Evolutionary conservation across 2,329 filamentous ascomycete species (phyloP).

Genomic region (Blastomyces percursus): DNA sequence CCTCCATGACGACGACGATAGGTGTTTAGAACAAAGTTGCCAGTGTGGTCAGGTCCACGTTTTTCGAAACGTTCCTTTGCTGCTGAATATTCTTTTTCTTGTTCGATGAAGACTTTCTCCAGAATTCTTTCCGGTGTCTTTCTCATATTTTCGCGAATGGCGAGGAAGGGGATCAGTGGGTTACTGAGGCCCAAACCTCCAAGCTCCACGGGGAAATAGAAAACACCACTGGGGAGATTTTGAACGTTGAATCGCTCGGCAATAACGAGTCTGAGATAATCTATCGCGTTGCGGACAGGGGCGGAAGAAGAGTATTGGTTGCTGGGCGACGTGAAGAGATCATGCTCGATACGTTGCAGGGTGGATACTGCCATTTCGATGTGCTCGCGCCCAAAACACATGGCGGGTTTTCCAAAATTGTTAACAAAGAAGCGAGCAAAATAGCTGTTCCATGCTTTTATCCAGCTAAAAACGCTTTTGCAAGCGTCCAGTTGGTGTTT

Average conservation of each 20-base stretch:
- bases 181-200: slow-evolving; percentile 43
- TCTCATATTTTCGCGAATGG: slow-evolving; percentile 37
- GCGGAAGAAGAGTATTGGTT: slow-evolving; percentile 6
- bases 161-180: slow-evolving; percentile 39
- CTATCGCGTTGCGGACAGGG: slow-evolving; percentile 38
- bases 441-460: slow-evolving; percentile 52
- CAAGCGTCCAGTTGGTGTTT: slow-evolving; percentile 46
- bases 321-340: slow-evolving; percentile 35
- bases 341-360: slow-evolving; percentile 42
- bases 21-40: slow-evolving; percentile 1
- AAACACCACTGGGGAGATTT: slow-evolving; percentile 41
- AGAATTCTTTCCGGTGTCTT: slow-evolving; percentile 26
- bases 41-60: slow-evolving; percentile 14
- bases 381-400: slow-evolving; percentile 45
- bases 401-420: slow-evolving; percentile 47
- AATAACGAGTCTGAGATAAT: slow-evolving; percentile 46
- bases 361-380: slow-evolving; percentile 46
- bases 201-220: slow-evolving; percentile 43
- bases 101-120: slow-evolving; percentile 27
- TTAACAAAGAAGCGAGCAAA: slow-evolving; percentile 46
- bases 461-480: slow-evolving; percentile 47
- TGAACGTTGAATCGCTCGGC: slow-evolving; percentile 41
- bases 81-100: slow-evolving; percentile 46
- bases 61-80: slow-evolving; percentile 26
- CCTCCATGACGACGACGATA: background rate